These are phyloP conservation scores for Linum trigynum DNA, from an alignment of 345 rosid genomes.

Conservation along the genomic window DNA sequence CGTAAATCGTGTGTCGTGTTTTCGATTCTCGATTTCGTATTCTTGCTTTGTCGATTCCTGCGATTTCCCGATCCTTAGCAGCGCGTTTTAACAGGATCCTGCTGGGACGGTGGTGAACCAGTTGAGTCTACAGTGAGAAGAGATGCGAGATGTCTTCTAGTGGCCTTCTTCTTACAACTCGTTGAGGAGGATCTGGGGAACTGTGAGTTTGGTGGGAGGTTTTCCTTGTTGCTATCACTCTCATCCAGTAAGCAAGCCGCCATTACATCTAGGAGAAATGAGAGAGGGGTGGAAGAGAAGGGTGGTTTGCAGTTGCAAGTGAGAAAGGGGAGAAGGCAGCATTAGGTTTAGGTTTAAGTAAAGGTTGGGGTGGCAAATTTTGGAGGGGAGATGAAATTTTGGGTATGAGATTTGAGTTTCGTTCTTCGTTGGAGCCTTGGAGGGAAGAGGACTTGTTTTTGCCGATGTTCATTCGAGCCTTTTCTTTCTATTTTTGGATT, in stretches of 20 bases:
- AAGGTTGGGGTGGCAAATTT: constrained; percentile 10
- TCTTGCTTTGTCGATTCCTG: too few relatives aligned
- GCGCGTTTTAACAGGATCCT: too few relatives aligned
- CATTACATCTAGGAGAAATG: constrained; percentile 11
- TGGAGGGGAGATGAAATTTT: constrained; percentile 17
- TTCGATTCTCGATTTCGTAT: too few relatives aligned
- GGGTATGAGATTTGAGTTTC: constrained; percentile 2
- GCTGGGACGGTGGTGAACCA: constrained; percentile 5
- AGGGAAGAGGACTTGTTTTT: constrained; percentile 1
- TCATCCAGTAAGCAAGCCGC: constrained; percentile 12
- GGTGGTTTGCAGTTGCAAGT: not conserved
- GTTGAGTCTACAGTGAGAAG: constrained; percentile 1
- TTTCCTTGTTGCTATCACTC: constrained; percentile 24
- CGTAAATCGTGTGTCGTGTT: too few relatives aligned
- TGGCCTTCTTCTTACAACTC: constrained; percentile 20
- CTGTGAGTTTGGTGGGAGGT: constrained; percentile 18
- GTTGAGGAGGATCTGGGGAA: constrained; percentile 2
- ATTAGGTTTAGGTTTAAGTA: constrained; percentile 10
- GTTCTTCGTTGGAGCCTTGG: not conserved
- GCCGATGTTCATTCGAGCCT: too few relatives aligned
- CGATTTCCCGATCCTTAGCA: too few relatives aligned
- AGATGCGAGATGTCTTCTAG: constrained; percentile 32
- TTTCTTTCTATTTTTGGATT: not conserved
- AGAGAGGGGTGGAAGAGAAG: not conserved
- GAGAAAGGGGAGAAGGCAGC: too few relatives aligned